Evolutionary conservation across 345 rosid genomes (phyloP).

Genomic region (Populus davidiana): DNA sequence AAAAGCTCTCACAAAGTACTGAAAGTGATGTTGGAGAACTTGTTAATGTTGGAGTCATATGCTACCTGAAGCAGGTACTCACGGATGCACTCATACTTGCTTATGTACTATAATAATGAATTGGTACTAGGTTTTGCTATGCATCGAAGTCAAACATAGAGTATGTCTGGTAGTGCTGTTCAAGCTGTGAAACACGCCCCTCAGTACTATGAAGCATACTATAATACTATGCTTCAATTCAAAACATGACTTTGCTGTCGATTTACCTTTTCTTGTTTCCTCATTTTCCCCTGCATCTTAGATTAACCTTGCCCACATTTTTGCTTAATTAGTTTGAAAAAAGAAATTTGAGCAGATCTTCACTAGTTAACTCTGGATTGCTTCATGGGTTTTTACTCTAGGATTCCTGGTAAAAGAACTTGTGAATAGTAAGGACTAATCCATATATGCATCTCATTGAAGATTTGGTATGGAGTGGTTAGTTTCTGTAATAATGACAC

Average conservation of each 20-base stretch:
- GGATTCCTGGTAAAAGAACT: neutral
- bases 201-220: neutral
- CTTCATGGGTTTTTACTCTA: neutral
- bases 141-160: no score
- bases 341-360: neutral
- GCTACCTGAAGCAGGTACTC: conserved; percentile 92
- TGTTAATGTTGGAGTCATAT: conserved; percentile 95
- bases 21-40: conserved; percentile 95
- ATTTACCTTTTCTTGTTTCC: neutral
- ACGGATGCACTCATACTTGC: neutral
- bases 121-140: neutral
- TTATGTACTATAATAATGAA: neutral
- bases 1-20: conserved; percentile 85
- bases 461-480: no score
- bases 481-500: no score
- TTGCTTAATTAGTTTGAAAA: neutral
- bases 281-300: neutral
- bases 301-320: neutral
- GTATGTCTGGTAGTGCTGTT: no score
- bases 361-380: neutral
- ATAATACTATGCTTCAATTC: neutral
- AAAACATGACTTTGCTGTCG: neutral
- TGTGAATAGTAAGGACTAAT: neutral
- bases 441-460: neutral
- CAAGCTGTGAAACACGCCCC: no score